phyloP scores from a whole-genome alignment of 192 early-diverging fungal species.

The Coemansia sp. region DNA sequence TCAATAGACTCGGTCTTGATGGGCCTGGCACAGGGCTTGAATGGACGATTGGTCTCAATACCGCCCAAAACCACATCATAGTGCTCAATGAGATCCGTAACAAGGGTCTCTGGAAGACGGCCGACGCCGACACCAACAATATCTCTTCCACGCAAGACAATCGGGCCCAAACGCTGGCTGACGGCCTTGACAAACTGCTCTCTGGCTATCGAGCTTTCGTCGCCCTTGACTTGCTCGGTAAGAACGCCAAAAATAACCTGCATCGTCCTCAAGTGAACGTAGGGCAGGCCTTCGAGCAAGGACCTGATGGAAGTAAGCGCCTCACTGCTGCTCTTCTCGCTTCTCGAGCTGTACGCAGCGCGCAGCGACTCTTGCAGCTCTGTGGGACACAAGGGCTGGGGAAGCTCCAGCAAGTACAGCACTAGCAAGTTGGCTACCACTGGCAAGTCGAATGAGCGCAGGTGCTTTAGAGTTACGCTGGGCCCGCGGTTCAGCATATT shows the following conservation, averaged over 20 bases:
- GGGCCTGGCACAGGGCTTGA: conserved; percentile 28
- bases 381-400: conserved; percentile 62
- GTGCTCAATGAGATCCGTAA: conserved; percentile 39
- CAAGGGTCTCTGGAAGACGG: conserved; percentile 41
- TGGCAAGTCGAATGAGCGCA: conserved; percentile 57
- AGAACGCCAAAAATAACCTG: conserved; percentile 37
- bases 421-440: conserved; percentile 61
- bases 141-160: conserved; percentile 46
- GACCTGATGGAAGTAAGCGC: conserved; percentile 13
- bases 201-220: conserved; percentile 7
- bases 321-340: conserved; percentile 33
- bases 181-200: conserved; percentile 30
- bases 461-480: conserved; percentile 54
- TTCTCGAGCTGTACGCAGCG: conserved; percentile 56
- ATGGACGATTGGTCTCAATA: conserved; percentile 21
- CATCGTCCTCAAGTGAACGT: conserved; percentile 39
- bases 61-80: conserved; percentile 36
- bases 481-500: conserved; percentile 61
- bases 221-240: conserved; percentile 19
- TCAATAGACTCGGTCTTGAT: conserved; percentile 10
- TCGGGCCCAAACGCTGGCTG: conserved; percentile 41
- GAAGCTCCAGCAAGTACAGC: conserved; percentile 71
- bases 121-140: conserved; percentile 34
- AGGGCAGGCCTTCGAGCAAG: conserved; percentile 35
- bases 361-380: conserved; percentile 69